Evolutionary conservation across 371 early-diverging fungal species (phyloP).

Genomic region (Syncephalastrum racemosum): DNA sequence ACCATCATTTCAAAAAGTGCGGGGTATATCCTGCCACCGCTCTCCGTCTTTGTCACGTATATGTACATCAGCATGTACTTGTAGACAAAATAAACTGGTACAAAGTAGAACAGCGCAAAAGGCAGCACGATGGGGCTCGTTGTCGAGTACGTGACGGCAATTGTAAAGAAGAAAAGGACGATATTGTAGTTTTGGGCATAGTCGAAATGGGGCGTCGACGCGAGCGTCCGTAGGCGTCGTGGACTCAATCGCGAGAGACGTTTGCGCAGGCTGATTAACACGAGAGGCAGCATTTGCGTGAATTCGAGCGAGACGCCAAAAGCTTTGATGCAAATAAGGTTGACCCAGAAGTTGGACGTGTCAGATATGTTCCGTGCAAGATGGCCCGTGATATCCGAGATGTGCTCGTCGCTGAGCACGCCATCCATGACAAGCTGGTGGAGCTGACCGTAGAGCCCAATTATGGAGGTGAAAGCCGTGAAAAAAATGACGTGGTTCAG

Average conservation of each 20-base stretch:
- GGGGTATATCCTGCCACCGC: constrained; percentile 76
- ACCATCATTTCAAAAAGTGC: constrained; percentile 70
- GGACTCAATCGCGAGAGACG: constrained; percentile 66
- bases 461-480: constrained; percentile 52
- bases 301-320: constrained; percentile 59
- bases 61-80: constrained; percentile 77
- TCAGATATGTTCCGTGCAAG: constrained; percentile 40
- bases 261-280: constrained; percentile 54
- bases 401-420: constrained; percentile 10
- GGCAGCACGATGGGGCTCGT: constrained; percentile 74
- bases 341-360: constrained; percentile 62
- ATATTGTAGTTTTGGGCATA: constrained; percentile 70
- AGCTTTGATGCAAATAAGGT: constrained; percentile 57
- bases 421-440: constrained; percentile 27
- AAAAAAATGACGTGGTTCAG: constrained; percentile 62
- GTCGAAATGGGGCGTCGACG: constrained; percentile 71
- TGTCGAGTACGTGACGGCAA: constrained; percentile 73
- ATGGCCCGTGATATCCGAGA: constrained; percentile 24
- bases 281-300: constrained; percentile 65
- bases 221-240: constrained; percentile 59
- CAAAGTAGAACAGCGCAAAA: constrained; percentile 69
- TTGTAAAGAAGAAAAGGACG: constrained; percentile 73
- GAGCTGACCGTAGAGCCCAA: constrained; percentile 49
- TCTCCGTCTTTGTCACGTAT: constrained; percentile 65
- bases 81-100: constrained; percentile 66